Base-by-base conservation (phyloP, 805 yeast species). In the Cyberlindnera misumaiensis region DNA sequence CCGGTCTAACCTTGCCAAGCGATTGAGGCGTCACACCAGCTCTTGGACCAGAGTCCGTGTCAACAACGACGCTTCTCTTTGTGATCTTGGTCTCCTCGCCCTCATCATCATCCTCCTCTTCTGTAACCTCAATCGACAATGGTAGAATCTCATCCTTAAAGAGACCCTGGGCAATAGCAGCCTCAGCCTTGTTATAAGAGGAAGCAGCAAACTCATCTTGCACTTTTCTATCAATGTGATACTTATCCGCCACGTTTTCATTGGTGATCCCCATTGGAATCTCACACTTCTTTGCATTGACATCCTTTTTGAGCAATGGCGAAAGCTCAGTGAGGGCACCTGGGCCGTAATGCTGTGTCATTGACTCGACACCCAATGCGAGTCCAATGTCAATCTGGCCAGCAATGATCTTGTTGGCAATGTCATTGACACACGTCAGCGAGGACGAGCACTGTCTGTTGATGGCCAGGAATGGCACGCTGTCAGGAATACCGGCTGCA, bases 381-480 rank as follows among this genome's bases (percentile, higher is more conserved):
- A 90, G 67, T 40, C 97, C 97, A 53, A 90, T 72, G 48, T 79
- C 85, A 53, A 90, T 88, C 70, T 89, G 96, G 30, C 97, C 97
- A 42, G 75, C 65, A 51, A 70, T 68, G 57, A 90, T 89, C 66
- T 85, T 86, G 67, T 83, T 85, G 49, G 96, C 96, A 51, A 90
- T 75, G 58, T 85, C 93, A 55, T 84, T 81, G 28, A 89, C 77
- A 11, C 96, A 94, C 74, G 88, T 84, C 53, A 90, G 70, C 20
- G 97, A 97, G 3, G 95, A 84, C 7, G 96, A 86, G 63, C 97
- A 90, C 62, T 89, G 97, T 64, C 97, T 79, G 70, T 90, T 90
- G 47, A 90, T 58, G 12, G 96, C 88, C 53, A 77, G 65, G 51
- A 89, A 85, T 9, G 95, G 89, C 11, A 81, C 72, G 3, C 79